Evolutionary conservation across 345 rosid genomes (phyloP).

Genomic region (Gossypioides kirkii): DNA sequence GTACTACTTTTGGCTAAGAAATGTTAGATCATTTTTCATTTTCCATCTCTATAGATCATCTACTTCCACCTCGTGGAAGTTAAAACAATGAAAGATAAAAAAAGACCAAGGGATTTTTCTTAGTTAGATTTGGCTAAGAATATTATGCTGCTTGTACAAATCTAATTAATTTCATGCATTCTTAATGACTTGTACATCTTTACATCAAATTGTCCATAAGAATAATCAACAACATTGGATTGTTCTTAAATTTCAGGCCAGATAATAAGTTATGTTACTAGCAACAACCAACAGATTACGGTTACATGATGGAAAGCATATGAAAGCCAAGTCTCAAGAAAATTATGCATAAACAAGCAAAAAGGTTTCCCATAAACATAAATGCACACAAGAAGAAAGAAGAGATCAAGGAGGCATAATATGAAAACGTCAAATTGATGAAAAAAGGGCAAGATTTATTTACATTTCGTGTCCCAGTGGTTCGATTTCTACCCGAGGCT

Average conservation of each 20-base stretch:
- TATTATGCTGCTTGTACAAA: neutral
- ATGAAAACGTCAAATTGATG: neutral
- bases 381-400: neutral
- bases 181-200: neutral
- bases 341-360: neutral
- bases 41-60: neutral
- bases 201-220: neutral
- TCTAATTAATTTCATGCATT: neutral
- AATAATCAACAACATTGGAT: neutral
- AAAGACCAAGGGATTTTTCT: neutral
- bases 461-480: slow-evolving; percentile 59
- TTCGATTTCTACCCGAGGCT: slow-evolving; percentile 61
- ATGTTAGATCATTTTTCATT: neutral
- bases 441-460: slow-evolving; percentile 2
- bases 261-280: neutral
- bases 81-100: neutral
- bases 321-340: neutral
- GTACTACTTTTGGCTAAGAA: neutral
- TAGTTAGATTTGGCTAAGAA: neutral
- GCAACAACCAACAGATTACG: neutral
- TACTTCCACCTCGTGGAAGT: neutral
- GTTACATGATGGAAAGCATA: neutral
- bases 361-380: neutral
- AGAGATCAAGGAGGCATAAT: neutral
- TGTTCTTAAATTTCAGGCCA: neutral